These are phyloP conservation scores for Rhodotorula paludigena DNA, from an alignment of 768 basidiomycete genomes.

Conservation along the genomic window DNA sequence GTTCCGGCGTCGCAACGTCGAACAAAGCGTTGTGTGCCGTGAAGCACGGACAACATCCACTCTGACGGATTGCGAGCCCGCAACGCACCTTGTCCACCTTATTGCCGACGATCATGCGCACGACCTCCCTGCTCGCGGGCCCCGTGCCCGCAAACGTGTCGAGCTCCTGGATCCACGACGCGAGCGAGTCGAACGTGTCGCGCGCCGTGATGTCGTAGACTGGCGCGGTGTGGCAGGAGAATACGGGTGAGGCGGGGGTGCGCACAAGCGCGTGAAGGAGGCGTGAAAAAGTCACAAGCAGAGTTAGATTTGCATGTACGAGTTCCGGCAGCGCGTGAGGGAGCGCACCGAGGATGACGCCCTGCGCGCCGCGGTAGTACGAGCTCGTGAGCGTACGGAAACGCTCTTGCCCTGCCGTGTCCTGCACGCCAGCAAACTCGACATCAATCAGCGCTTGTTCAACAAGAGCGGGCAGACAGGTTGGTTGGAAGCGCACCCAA, in stretches of 20 bases:
- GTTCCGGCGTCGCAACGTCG: too few relatives aligned
- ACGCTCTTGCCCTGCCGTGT: constrained; percentile 93
- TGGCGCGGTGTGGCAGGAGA: constrained; percentile 49
- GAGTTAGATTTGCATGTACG: too few relatives aligned
- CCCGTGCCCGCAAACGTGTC: constrained; percentile 63
- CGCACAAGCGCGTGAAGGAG: background rate
- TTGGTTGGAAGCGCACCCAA: constrained; percentile 69
- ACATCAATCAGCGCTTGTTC: too few relatives aligned
- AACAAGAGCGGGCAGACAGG: too few relatives aligned
- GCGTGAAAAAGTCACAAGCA: too few relatives aligned
- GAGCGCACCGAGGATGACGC: constrained; percentile 51
- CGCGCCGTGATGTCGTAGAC: constrained; percentile 94
- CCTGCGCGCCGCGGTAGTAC: constrained; percentile 70
- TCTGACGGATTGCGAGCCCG: background rate
- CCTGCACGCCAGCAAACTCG: constrained; percentile 53
- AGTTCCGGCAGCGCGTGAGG: too few relatives aligned
- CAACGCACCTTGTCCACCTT: constrained; percentile 78
- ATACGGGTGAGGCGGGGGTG: background rate
- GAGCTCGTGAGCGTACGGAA: constrained; percentile 86
- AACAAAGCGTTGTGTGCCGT: too few relatives aligned
- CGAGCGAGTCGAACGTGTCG: constrained; percentile 89
- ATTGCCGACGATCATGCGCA: constrained; percentile 84
- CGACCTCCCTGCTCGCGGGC: constrained; percentile 66
- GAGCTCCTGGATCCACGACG: constrained; percentile 72
- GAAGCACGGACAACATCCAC: too few relatives aligned